Conservation (phyloP, 139 green algal species). For the Haematococcus lacustris region DNA sequence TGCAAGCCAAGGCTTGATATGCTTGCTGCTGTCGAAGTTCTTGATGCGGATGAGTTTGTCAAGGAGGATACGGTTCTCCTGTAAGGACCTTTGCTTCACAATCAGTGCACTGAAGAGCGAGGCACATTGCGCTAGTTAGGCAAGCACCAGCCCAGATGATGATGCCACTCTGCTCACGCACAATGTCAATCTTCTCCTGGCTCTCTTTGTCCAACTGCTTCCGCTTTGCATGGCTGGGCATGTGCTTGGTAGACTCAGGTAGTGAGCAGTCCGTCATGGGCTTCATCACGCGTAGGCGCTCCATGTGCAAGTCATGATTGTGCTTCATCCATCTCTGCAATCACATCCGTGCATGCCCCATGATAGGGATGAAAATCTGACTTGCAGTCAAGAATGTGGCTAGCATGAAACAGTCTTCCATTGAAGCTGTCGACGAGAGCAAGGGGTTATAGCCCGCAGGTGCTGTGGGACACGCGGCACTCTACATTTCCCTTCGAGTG, state of each 20-base stretch:
- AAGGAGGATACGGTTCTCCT: slow-evolving; percentile 27
- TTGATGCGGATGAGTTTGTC: slow-evolving; percentile 32
- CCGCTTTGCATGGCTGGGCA: slow-evolving; percentile 19
- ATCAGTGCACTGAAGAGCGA: not conserved
- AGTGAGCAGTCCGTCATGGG: not conserved
- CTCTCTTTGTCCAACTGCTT: slow-evolving; percentile 9
- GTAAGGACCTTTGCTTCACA: not conserved
- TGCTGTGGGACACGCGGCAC: not conserved
- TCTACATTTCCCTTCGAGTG: not conserved
- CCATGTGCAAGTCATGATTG: slow-evolving; percentile 20
- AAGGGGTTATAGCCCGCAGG: not conserved
- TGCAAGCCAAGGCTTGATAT: slow-evolving; percentile 21
- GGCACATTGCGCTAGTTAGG: not conserved
- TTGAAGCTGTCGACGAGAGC: not conserved
- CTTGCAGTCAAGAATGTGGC: not conserved
- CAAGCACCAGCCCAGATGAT: not conserved
- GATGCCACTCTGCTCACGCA: not conserved
- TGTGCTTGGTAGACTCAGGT: slow-evolving; percentile 8
- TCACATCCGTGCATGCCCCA: not conserved
- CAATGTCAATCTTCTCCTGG: slow-evolving; percentile 19
- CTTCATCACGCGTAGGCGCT: slow-evolving; percentile 19
- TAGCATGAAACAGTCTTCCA: not conserved
- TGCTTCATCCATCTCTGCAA: slow-evolving; percentile 21
- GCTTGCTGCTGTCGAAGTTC: slow-evolving; percentile 16
- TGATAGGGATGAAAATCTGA: too few relatives aligned